Conservation (phyloP, 345 rosid genomes). For the Euphorbia peplus region DNA sequence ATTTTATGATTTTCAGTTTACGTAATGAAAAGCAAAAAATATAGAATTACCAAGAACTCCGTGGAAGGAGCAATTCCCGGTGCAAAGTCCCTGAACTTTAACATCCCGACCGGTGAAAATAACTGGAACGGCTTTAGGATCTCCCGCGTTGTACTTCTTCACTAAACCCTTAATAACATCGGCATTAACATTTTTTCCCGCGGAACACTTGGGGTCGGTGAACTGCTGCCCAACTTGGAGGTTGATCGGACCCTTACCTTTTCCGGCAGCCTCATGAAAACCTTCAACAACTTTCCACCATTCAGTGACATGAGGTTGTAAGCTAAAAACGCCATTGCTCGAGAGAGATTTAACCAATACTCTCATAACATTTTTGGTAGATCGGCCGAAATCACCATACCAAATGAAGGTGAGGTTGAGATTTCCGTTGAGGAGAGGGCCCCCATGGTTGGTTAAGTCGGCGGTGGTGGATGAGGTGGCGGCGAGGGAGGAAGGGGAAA, state of each 20-base stretch:
- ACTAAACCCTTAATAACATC: slow-evolving; percentile 30
- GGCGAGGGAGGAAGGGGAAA: slow-evolving; percentile 6
- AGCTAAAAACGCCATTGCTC: slow-evolving; percentile 6
- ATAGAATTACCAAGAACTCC: slow-evolving; percentile 23
- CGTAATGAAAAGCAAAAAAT: not conserved
- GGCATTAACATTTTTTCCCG: slow-evolving; percentile 43
- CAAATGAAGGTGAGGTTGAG: slow-evolving; percentile 27
- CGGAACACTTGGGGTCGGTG: slow-evolving; percentile 29
- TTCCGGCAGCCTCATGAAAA: slow-evolving; percentile 31
- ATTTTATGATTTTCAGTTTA: not conserved
- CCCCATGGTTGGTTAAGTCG: slow-evolving; percentile 26
- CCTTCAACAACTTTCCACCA: slow-evolving; percentile 45
- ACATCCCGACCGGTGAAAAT: slow-evolving; percentile 48
- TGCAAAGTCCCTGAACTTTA: slow-evolving; percentile 44
- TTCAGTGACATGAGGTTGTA: slow-evolving; percentile 26
- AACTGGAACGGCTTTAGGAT: slow-evolving; percentile 33
- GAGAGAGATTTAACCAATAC: slow-evolving; percentile 28
- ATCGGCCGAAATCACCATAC: slow-evolving; percentile 34
- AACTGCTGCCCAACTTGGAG: slow-evolving; percentile 39
- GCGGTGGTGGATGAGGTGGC: not conserved
- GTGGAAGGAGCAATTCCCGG: slow-evolving; percentile 45
- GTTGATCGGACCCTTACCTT: slow-evolving; percentile 12
- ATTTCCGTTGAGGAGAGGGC: slow-evolving; percentile 29
- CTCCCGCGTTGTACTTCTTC: slow-evolving; percentile 24
- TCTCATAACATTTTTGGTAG: slow-evolving; percentile 24